Evolutionary conservation across 768 basidiomycete species (phyloP).

Genomic region (Daedaleopsis sinensis): DNA sequence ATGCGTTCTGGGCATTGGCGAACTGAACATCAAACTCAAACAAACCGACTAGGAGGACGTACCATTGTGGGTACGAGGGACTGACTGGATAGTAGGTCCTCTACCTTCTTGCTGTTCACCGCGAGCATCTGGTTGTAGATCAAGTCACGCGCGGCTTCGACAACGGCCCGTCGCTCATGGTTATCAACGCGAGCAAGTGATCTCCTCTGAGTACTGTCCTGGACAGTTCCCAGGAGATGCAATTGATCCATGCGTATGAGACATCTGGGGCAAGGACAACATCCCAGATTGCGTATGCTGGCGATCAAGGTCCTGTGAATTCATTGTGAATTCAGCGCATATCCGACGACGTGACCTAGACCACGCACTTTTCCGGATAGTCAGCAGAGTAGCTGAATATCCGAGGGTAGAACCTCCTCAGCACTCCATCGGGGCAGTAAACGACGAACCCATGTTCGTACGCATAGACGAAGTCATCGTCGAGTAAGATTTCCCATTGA

Average conservation of each 20-base stretch:
- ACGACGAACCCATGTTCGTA: too few relatives aligned
- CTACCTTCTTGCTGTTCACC: not conserved
- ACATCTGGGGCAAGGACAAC: constrained; percentile 45
- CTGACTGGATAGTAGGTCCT: not conserved
- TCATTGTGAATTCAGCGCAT: not conserved
- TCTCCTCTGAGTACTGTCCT: not conserved
- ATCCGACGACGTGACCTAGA: constrained; percentile 25
- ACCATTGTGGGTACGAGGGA: not conserved
- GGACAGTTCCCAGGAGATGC: constrained; percentile 31
- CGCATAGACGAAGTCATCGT: too few relatives aligned
- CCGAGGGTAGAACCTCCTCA: too few relatives aligned
- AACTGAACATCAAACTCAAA: constrained; percentile 39
- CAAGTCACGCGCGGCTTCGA: constrained; percentile 10
- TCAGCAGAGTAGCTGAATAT: not conserved
- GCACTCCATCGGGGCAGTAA: too few relatives aligned
- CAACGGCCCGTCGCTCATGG: constrained; percentile 36
- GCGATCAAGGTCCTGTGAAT: constrained; percentile 30
- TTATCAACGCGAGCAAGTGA: not conserved
- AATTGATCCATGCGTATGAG: constrained; percentile 32
- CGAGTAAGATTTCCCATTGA: constrained; percentile 19
- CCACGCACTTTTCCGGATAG: not conserved
- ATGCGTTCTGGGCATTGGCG: constrained; percentile 36
- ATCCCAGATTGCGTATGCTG: constrained; percentile 41
- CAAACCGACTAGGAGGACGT: constrained; percentile 27
- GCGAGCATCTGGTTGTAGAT: constrained; percentile 24